phyloP scores from a whole-genome alignment of 768 basidiomycete genomes.

The Suillus spraguei region DNA sequence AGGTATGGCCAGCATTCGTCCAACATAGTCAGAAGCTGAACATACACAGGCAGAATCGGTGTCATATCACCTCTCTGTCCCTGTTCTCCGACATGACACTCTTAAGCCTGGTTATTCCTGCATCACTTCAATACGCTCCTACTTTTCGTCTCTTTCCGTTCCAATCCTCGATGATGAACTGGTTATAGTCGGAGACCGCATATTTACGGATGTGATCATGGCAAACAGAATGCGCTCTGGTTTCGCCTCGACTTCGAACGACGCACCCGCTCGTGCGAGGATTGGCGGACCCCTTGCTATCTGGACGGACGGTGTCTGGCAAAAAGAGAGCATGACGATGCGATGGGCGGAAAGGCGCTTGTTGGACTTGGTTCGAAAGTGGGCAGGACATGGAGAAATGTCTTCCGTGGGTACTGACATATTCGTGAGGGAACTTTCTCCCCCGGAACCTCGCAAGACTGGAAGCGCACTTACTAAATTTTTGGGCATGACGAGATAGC shows the following conservation, averaged over 20 bases:
- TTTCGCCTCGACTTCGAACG: slow-evolving; percentile 17
- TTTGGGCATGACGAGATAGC: neutral
- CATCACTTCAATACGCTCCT: slow-evolving; percentile 65
- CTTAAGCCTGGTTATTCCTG: slow-evolving; percentile 85
- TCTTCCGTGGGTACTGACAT: neutral
- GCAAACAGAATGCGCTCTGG: slow-evolving; percentile 66
- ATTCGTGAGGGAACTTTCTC: slow-evolving; percentile 5
- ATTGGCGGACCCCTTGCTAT: slow-evolving; percentile 58
- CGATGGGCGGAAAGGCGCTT: slow-evolving; percentile 60
- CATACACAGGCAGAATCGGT: slow-evolving; percentile 82
- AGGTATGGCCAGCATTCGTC: slow-evolving; percentile 50
- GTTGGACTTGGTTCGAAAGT: slow-evolving; percentile 47
- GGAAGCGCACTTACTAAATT: slow-evolving; percentile 1
- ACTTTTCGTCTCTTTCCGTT: slow-evolving; percentile 66
- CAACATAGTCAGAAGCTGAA: slow-evolving; percentile 1
- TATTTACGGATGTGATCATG: slow-evolving; percentile 91
- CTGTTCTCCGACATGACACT: slow-evolving; percentile 76
- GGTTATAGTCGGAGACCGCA: slow-evolving; percentile 86
- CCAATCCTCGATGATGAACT: slow-evolving; percentile 66
- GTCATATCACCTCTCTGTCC: slow-evolving; percentile 70
- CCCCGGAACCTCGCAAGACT: neutral
- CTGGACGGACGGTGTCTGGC: slow-evolving; percentile 74
- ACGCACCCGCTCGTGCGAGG: neutral
- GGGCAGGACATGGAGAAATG: slow-evolving; percentile 21
- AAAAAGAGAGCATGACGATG: slow-evolving; percentile 61